Percentiles rank a stretch among this genome's conserved stretches.
Evolutionary conservation across 176 grass and related monocot genomes (phyloP).

Genomic region (Poa annua): DNA sequence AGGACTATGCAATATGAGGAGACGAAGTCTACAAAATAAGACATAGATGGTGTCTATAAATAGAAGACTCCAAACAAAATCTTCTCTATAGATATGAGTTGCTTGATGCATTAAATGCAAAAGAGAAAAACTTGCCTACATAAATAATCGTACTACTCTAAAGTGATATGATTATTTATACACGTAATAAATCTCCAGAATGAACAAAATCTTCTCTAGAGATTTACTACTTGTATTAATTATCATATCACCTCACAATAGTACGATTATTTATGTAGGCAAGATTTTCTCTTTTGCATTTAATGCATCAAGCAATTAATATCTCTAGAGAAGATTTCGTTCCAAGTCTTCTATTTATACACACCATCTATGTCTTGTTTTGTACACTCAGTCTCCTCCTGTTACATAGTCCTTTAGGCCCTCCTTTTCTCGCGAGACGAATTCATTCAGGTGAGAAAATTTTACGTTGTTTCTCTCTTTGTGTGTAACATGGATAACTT

Average conservation of each 20-base stretch:
- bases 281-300: conserved; percentile 9
- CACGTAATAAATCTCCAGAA: neutral
- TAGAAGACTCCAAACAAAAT: neutral
- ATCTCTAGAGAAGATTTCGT: conserved; percentile 21
- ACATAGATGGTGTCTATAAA: conserved; percentile 19
- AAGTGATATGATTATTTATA: neutral
- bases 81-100: neutral
- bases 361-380: neutral
- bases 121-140: neutral
- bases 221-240: neutral
- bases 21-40: neutral
- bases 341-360: conserved; percentile 34
- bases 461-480: conserved; percentile 12
- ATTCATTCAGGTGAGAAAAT: neutral
- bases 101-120: neutral
- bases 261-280: neutral
- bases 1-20: neutral
- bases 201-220: neutral
- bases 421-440: neutral
- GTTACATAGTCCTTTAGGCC: neutral
- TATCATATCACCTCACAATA: neutral
- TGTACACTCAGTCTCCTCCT: neutral
- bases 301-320: neutral
- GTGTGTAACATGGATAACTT: neutral
- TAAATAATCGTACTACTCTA: neutral